Conservation (phyloP, 345 rosid genomes). For the Sonneratia alba region DNA sequence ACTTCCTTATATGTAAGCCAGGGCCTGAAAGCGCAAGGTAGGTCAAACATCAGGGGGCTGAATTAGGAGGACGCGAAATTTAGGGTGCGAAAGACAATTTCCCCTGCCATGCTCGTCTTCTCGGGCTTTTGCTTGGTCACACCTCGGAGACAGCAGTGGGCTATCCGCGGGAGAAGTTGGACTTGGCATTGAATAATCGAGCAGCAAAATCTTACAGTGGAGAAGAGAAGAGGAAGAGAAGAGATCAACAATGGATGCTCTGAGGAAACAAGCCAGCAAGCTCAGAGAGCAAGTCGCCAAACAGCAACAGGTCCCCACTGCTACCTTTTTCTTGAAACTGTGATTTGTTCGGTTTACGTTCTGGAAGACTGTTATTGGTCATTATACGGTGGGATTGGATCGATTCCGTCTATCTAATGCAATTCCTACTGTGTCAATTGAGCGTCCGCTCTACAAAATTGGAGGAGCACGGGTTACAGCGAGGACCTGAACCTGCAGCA, state of each 20-base stretch:
- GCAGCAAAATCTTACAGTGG: neutral
- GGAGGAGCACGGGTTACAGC: neutral
- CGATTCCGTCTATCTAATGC: neutral
- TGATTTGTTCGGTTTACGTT: neutral
- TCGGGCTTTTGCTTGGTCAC: neutral
- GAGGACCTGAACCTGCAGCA: neutral
- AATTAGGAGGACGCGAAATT: neutral
- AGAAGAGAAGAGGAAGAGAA: neutral
- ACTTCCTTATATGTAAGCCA: neutral
- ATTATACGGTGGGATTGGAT: neutral
- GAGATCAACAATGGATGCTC: conserved; percentile 51
- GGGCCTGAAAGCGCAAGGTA: neutral
- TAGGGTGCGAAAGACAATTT: neutral
- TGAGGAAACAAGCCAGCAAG: conserved; percentile 90
- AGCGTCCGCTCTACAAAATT: neutral
- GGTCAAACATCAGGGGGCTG: neutral
- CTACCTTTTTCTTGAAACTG: neutral
- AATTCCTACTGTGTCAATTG: neutral
- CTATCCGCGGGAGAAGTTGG: neutral
- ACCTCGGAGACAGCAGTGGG: neutral
- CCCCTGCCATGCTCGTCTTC: neutral
- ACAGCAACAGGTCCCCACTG: conserved; percentile 51
- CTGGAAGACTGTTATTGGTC: neutral
- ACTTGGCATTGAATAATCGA: neutral
- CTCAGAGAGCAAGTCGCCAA: conserved; percentile 92